Percentiles rank a stretch among this genome's conserved stretches.
phyloP scores from a whole-genome alignment of 768 basidiomycete species.

The Phylloporus rhodoxanthus region DNA sequence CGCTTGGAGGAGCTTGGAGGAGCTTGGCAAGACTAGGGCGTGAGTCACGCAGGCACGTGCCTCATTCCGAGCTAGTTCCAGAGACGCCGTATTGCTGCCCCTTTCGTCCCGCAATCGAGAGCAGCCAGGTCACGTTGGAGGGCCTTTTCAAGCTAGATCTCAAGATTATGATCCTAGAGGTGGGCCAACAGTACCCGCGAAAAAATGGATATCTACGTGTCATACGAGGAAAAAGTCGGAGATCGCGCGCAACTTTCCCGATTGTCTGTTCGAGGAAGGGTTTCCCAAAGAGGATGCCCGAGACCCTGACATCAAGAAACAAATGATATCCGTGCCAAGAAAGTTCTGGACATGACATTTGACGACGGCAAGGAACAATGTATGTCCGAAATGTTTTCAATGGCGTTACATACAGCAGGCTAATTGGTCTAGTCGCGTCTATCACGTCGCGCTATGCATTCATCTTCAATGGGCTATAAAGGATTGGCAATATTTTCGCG shows the following conservation, averaged over 20 bases:
- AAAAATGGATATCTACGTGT: slow-evolving; percentile 67
- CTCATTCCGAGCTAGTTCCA: slow-evolving; percentile 42
- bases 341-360: slow-evolving; percentile 58
- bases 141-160: slow-evolving; percentile 29
- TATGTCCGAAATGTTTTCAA: slow-evolving; percentile 28
- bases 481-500: too few relatives aligned
- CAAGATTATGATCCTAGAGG: slow-evolving; percentile 52
- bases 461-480: not conserved
- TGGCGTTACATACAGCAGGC: not conserved
- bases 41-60: slow-evolving; percentile 61
- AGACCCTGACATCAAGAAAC: slow-evolving; percentile 53
- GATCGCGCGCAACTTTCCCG: slow-evolving; percentile 43
- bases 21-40: too few relatives aligned
- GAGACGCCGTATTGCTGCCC: slow-evolving; percentile 58
- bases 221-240: slow-evolving; percentile 53
- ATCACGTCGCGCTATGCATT: slow-evolving; percentile 63
- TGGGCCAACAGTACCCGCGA: slow-evolving; percentile 35
- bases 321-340: slow-evolving; percentile 39
- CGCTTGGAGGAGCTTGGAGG: slow-evolving; percentile 42
- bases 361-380: slow-evolving; percentile 36
- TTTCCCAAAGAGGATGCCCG: slow-evolving; percentile 66
- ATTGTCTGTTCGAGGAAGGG: slow-evolving; percentile 48
- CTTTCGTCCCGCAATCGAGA: slow-evolving; percentile 53
- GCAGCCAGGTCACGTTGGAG: slow-evolving; percentile 48
- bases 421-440: slow-evolving; percentile 45